Base-by-base conservation (phyloP, 257 asterid species). In the Fraxinus americana region DNA sequence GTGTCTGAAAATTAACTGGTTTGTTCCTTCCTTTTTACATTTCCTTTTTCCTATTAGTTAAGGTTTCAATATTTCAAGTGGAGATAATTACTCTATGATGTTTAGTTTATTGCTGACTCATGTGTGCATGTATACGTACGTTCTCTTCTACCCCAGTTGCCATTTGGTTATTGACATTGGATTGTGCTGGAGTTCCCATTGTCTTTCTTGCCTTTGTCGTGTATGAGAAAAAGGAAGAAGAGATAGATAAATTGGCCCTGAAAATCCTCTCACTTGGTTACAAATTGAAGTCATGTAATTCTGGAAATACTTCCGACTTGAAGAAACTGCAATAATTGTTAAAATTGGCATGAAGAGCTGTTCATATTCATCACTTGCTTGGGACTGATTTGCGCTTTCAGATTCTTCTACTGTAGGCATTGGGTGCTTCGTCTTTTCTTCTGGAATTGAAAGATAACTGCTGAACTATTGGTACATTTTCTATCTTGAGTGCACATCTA, bases 221-320 rank as follows among this genome's bases (percentile, higher is more conserved):
- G 67, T 92, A 92, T 50, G 97, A 91, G 81, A 90, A 83, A 81
- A 90, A 80, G 68, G 96, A 91, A 87, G 90, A 86, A 84, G 91
- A 87, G 76, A 90, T 92, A 12, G 96, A 91, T 79, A 59, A 76
- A 74, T 74, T 91, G 38, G 82, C 80, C 77, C 82, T 52, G 1
- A 83, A 81, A 78, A 52, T 84, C 75, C 77, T 86, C 69, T 86
- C 90, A 70, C 80, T 54, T 30, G 89, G 88, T 68, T 78, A 86
- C 87, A 88, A 88, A 72, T 68, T 91, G 71, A 90, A 86, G 84
- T 81, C 91, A 16, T 39, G 70, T 36, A 50, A 83, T 25, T 52
- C 57, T 13, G 75, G 85, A 80, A 88, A 72, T 82, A 41, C 80
- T 71, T 83, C 79, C 71, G 77, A 76, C 86, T 79, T 83, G 41